phyloP scores from a whole-genome alignment of 129 eudicot species.

The Smallanthus sonchifolius region DNA sequence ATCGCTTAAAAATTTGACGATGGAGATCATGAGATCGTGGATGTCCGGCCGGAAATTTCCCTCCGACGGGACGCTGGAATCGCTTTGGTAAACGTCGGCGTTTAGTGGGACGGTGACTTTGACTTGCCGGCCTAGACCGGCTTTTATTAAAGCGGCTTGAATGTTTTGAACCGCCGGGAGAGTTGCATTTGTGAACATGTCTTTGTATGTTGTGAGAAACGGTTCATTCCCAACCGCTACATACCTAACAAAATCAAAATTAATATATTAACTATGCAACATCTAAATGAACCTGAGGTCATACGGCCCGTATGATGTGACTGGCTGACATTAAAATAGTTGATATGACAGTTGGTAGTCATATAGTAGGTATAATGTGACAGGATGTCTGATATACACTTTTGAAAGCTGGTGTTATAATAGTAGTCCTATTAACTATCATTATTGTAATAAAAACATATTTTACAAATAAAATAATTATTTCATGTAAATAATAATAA shows the following conservation, averaged over 20 bases:
- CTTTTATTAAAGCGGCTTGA: constrained; percentile 91
- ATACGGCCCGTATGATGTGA: no score
- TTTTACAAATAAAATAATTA: background rate
- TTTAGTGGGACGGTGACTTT: constrained; percentile 87
- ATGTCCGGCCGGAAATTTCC: constrained; percentile 84
- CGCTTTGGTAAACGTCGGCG: constrained; percentile 84
- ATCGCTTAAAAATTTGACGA: constrained; percentile 57
- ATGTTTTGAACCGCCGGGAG: constrained; percentile 80
- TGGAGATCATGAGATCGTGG: constrained; percentile 64
- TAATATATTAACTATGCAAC: background rate
- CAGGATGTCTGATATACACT: no score
- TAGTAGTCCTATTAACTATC: no score
- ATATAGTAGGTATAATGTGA: no score
- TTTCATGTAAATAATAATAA: background rate
- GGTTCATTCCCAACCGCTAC: constrained; percentile 97
- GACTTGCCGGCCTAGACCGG: constrained; percentile 80
- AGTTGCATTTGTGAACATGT: constrained; percentile 56
- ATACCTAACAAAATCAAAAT: constrained; percentile 34
- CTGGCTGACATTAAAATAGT: no score
- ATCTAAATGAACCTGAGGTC: no score
- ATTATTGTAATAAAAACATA: no score
- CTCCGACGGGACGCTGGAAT: constrained; percentile 65
- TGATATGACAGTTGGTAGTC: no score
- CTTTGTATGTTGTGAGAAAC: constrained; percentile 69
- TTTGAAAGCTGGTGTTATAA: no score